Percentiles rank a stretch among this genome's conserved stretches.
Conservation (phyloP, 2,329 filamentous ascomycete genomes). For the Cladosporium austrohemisphaericum region DNA sequence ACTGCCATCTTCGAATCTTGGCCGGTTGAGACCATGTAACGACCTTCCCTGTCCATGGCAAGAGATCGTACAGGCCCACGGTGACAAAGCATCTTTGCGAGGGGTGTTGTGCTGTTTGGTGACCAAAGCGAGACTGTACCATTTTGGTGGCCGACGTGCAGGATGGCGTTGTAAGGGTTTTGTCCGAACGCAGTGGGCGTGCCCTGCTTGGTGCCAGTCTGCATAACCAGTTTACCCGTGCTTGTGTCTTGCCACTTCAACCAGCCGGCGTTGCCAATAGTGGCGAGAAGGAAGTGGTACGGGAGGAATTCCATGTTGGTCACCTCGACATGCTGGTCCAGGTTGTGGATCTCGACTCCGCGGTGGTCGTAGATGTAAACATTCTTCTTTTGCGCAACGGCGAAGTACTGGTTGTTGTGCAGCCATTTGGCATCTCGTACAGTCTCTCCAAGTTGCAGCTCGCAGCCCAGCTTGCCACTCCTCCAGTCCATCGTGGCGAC, state of each 20-base stretch:
- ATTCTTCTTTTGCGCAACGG: slow-evolving; percentile 92
- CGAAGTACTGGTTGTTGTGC: slow-evolving; percentile 92
- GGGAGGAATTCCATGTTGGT: slow-evolving; percentile 93
- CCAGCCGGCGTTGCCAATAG: slow-evolving; percentile 75
- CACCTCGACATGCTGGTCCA: slow-evolving; percentile 87
- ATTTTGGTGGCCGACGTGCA: slow-evolving; percentile 92
- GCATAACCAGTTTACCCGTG: slow-evolving; percentile 81
- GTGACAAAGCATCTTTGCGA: slow-evolving; percentile 89
- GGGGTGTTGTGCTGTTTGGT: slow-evolving; percentile 77
- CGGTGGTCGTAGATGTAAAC: slow-evolving; percentile 93
- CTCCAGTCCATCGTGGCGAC: slow-evolving; percentile 96
- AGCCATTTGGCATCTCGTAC: slow-evolving; percentile 86
- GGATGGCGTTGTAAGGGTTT: slow-evolving; percentile 87
- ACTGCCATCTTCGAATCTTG: slow-evolving; percentile 90
- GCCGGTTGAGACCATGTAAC: slow-evolving; percentile 92
- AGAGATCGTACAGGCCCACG: slow-evolving; percentile 81
- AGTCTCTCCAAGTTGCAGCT: slow-evolving; percentile 86
- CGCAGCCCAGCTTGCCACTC: slow-evolving; percentile 83
- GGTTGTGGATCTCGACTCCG: slow-evolving; percentile 86
- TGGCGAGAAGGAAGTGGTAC: slow-evolving; percentile 91
- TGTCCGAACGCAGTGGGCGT: slow-evolving; percentile 78
- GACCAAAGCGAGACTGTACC: slow-evolving; percentile 95
- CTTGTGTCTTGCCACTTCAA: slow-evolving; percentile 95
- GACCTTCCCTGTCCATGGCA: slow-evolving; percentile 81
- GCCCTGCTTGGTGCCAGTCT: slow-evolving; percentile 80